Evolutionary conservation across 2,329 filamentous ascomycete species (phyloP).

Genomic region (Macrophomina phaseolina): DNA sequence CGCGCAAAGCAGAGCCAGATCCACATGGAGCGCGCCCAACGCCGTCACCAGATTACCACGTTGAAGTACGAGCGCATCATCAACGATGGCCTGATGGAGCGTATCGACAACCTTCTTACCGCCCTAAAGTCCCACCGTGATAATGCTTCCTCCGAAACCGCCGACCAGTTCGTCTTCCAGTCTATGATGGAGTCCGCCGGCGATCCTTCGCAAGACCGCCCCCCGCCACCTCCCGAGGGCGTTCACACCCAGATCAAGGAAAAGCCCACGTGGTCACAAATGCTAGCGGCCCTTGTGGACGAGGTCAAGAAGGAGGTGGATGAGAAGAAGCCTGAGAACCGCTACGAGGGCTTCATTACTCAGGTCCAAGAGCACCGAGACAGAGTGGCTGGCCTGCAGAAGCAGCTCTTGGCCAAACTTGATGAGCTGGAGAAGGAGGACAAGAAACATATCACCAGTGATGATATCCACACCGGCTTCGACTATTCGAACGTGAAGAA

Average conservation of each 20-base stretch:
- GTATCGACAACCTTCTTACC: slow-evolving; percentile 79
- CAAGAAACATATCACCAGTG: slow-evolving; percentile 89
- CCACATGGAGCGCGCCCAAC: slow-evolving; percentile 84
- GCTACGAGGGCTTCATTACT: slow-evolving; percentile 76
- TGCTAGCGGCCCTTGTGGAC: slow-evolving; percentile 97
- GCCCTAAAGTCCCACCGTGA: slow-evolving; percentile 76
- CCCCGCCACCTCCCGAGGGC: slow-evolving; percentile 77
- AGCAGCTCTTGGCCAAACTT: slow-evolving; percentile 74
- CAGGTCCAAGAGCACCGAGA: slow-evolving; percentile 77
- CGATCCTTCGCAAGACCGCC: slow-evolving; percentile 73
- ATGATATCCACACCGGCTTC: slow-evolving; percentile 86
- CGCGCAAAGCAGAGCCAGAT: slow-evolving; percentile 98
- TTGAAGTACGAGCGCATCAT: slow-evolving; percentile 91
- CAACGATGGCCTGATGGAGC: slow-evolving; percentile 86
- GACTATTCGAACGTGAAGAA: slow-evolving; percentile 76
- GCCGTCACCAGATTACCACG: slow-evolving; percentile 86
- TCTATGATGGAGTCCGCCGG: slow-evolving; percentile 82
- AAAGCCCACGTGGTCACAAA: slow-evolving; percentile 88
- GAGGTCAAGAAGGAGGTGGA: slow-evolving; percentile 88
- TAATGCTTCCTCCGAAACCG: slow-evolving; percentile 62
- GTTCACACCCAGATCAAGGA: slow-evolving; percentile 77
- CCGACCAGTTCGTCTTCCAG: slow-evolving; percentile 81
- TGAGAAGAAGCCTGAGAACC: slow-evolving; percentile 69
- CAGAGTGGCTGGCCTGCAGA: slow-evolving; percentile 80
- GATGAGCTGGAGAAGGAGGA: slow-evolving; percentile 85